These are phyloP conservation scores for Lyophyllum semitale DNA, from an alignment of 768 basidiomycete species.

Conservation along the genomic window DNA sequence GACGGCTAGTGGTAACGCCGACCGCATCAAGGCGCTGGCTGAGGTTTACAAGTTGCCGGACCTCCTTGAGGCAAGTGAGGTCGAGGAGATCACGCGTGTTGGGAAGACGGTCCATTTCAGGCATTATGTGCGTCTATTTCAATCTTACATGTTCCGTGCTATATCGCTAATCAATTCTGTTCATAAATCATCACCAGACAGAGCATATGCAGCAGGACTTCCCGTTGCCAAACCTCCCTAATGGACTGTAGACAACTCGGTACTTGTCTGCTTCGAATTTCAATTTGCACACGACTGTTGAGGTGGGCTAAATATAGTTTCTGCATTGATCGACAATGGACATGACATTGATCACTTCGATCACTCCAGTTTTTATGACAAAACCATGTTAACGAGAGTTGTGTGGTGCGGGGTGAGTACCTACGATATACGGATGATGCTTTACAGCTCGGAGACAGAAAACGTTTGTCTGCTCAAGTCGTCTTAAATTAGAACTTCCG, in stretches of 20 bases:
- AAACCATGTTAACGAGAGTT: neutral
- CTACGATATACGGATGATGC: too few relatives aligned
- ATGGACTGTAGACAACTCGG: too few relatives aligned
- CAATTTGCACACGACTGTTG: too few relatives aligned
- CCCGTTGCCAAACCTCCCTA: constrained; percentile 32
- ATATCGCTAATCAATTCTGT: neutral
- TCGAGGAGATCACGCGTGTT: constrained; percentile 35
- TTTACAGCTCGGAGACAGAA: too few relatives aligned
- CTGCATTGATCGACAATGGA: neutral
- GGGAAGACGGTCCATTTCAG: constrained; percentile 37
- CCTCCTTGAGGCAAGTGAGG: constrained; percentile 27
- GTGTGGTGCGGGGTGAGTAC: too few relatives aligned
- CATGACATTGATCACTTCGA: too few relatives aligned
- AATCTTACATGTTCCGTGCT: neutral
- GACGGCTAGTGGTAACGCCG: constrained; percentile 31
- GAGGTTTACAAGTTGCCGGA: constrained; percentile 29
- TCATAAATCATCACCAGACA: constrained; percentile 17
- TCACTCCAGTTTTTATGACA: too few relatives aligned
- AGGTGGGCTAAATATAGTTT: neutral
- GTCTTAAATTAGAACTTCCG: constrained; percentile 1
- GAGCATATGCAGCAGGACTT: constrained; percentile 39
- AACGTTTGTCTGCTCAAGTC: too few relatives aligned
- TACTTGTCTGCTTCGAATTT: too few relatives aligned
- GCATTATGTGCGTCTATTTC: constrained; percentile 28
- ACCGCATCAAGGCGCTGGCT: constrained; percentile 30